Percentiles rank a stretch among this genome's conserved stretches.
Evolutionary conservation across 768 basidiomycete genomes (phyloP).

Genomic region (Leccinum uliginosum): DNA sequence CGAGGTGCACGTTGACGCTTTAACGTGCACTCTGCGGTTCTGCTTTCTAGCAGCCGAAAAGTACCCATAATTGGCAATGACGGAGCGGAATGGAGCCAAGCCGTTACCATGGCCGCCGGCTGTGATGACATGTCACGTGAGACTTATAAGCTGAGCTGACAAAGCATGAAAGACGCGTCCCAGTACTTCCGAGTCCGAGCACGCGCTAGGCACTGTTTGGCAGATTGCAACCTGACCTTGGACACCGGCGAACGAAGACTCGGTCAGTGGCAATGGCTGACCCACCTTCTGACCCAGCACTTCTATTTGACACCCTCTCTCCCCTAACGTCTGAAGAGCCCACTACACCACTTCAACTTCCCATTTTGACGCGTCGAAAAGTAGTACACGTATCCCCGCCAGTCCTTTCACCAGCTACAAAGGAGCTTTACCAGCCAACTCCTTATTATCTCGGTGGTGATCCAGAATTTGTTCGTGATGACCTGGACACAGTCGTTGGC

Average conservation of each 20-base stretch:
- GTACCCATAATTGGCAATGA: no score
- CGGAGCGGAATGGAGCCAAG: no score
- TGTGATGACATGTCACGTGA: conserved; percentile 10
- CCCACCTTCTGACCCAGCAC: conserved; percentile 9
- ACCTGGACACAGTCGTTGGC: conserved; percentile 51
- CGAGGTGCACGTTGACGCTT: no score
- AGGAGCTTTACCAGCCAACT: conserved; percentile 38
- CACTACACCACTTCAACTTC: conserved; percentile 3
- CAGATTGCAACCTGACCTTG: not conserved
- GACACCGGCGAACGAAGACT: not conserved
- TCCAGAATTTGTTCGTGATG: conserved; percentile 26
- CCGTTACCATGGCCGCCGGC: no score
- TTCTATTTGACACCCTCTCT: conserved; percentile 16
- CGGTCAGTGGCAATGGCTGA: conserved; percentile 14
- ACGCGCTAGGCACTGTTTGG: conserved; percentile 7
- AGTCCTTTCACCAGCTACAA: conserved; percentile 34
- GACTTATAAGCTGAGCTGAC: conserved; percentile 1
- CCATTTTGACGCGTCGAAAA: conserved; percentile 10
- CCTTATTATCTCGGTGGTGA: conserved; percentile 33
- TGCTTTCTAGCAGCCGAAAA: no score
- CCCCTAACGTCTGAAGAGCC: conserved; percentile 14
- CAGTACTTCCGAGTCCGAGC: not conserved
- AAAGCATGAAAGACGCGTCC: conserved; percentile 3
- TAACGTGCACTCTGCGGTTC: no score
- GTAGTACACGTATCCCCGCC: conserved; percentile 38